A percentile compares a stretch with the other conserved stretches of the same genome.
These are phyloP conservation scores for Didymosphaeria variabile DNA, from an alignment of 2,329 filamentous ascomycete species.

Conservation along the genomic window DNA sequence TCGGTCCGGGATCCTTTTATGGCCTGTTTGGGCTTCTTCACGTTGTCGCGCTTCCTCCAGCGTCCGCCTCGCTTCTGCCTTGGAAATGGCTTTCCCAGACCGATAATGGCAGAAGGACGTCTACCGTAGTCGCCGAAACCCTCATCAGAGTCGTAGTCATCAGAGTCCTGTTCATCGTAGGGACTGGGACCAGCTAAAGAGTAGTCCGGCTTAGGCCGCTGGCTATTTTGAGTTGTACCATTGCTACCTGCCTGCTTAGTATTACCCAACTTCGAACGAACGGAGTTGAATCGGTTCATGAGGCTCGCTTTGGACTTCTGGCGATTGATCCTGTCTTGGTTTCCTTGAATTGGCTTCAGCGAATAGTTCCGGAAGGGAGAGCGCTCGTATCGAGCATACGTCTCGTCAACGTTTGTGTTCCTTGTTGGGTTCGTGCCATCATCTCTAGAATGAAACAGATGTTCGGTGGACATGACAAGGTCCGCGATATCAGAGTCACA, in stretches of 20 bases:
- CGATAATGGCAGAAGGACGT: conserved; percentile 7
- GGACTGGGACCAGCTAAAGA: conserved; percentile 15
- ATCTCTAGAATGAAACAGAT: too few relatives aligned
- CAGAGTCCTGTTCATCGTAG: conserved; percentile 8
- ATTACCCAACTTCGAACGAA: conserved; percentile 10
- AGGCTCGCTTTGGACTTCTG: conserved; percentile 9
- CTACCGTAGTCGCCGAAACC: conserved; percentile 17
- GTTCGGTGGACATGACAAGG: too few relatives aligned
- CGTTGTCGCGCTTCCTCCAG: conserved; percentile 13
- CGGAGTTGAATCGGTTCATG: conserved; percentile 19
- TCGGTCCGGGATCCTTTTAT: conserved; percentile 11
- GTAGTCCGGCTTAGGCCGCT: conserved; percentile 8
- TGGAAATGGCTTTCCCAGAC: conserved; percentile 17
- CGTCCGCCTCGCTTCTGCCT: conserved; percentile 13
- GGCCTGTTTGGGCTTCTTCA: conserved; percentile 1
- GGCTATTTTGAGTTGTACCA: too few relatives aligned
- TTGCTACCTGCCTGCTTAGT: not conserved
- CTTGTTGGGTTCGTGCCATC: not conserved
- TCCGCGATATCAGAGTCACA: too few relatives aligned
- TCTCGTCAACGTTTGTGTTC: conserved; percentile 13
- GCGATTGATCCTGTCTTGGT: conserved; percentile 7
- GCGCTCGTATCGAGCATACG: conserved; percentile 17
- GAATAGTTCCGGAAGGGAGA: conserved; percentile 16
- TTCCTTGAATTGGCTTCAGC: conserved; percentile 13
- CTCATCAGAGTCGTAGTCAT: conserved; percentile 18